These are phyloP conservation scores for Posidonia oceanica DNA, from an alignment of 116 monocot species.

Conservation along the genomic window DNA sequence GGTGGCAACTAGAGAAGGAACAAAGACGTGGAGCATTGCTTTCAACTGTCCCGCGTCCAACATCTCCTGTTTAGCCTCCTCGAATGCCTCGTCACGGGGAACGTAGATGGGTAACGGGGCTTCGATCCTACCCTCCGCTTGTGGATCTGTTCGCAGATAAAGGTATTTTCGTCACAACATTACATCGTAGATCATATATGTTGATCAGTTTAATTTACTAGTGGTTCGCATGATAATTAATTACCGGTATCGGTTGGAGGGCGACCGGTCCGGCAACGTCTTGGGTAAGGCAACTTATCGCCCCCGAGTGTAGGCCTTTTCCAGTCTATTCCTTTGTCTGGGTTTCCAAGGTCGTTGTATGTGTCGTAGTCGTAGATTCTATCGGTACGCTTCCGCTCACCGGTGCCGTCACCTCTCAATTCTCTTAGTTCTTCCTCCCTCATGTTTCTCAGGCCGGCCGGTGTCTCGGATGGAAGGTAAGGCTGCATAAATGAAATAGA, in stretches of 20 bases:
- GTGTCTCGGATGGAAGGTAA: slow-evolving; percentile 77
- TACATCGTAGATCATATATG: background rate
- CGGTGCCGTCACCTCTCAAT: slow-evolving; percentile 58
- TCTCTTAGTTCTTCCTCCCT: slow-evolving; percentile 69
- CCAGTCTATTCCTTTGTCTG: slow-evolving; percentile 44
- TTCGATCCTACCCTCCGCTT: slow-evolving; percentile 49
- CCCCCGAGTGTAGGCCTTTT: slow-evolving; percentile 63
- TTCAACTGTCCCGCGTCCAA: slow-evolving; percentile 37
- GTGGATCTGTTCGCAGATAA: slow-evolving; percentile 20
- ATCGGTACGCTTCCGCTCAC: slow-evolving; percentile 52
- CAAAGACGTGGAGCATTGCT: slow-evolving; percentile 57
- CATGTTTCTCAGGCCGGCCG: slow-evolving; percentile 50
- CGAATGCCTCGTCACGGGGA: slow-evolving; percentile 68
- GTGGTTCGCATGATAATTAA: background rate
- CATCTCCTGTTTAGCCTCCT: slow-evolving; percentile 64
- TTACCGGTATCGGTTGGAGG: slow-evolving; percentile 52
- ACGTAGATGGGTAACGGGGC: slow-evolving; percentile 53
- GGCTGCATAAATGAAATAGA: slow-evolving; percentile 27
- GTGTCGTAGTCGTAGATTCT: slow-evolving; percentile 67
- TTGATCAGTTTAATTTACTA: background rate
- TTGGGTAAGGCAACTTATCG: slow-evolving; percentile 59
- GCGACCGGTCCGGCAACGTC: slow-evolving; percentile 75
- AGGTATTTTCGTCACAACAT: no score
- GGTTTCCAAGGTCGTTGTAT: slow-evolving; percentile 88
- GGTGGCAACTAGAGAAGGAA: slow-evolving; percentile 41